Conservation (phyloP, 768 basidiomycete species). For the Boletus edulis region DNA sequence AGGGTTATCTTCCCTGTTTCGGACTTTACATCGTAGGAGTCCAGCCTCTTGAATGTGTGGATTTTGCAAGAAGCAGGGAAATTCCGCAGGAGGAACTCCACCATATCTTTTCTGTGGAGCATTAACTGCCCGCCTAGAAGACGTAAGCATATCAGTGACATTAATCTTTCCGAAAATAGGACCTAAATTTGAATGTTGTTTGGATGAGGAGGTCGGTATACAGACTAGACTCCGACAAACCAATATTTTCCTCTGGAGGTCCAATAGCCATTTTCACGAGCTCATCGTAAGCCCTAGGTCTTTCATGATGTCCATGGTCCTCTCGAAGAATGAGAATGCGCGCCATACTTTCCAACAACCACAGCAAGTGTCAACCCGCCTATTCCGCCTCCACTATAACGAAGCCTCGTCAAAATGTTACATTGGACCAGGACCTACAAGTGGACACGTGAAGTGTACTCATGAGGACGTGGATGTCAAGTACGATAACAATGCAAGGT, state of each 20-base stretch:
- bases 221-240: slow-evolving; percentile 5
- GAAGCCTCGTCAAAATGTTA: not conserved
- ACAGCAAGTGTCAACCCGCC: slow-evolving; percentile 36
- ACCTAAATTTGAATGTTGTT: slow-evolving; percentile 4
- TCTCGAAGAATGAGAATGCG: slow-evolving; percentile 41
- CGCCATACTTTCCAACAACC: slow-evolving; percentile 24
- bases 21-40: slow-evolving; percentile 26
- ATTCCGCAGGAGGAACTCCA: slow-evolving; percentile 31
- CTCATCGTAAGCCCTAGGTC: slow-evolving; percentile 39
- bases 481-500: not conserved
- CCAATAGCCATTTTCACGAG: slow-evolving; percentile 14
- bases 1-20: slow-evolving; percentile 26
- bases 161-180: slow-evolving; percentile 27
- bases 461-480: slow-evolving; percentile 1
- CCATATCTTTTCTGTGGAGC: slow-evolving; percentile 40
- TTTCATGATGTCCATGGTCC: slow-evolving; percentile 42
- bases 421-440: slow-evolving; percentile 2
- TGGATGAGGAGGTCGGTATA: not conserved
- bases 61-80: slow-evolving; percentile 27
- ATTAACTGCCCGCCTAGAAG: slow-evolving; percentile 19
- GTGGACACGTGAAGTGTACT: slow-evolving; percentile 13
- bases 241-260: slow-evolving; percentile 18
- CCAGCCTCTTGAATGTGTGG: slow-evolving; percentile 36
- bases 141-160: not conserved
- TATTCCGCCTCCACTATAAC: slow-evolving; percentile 37